Evolutionary conservation across 768 basidiomycete genomes (phyloP).

Genomic region (Phaffia australis): DNA sequence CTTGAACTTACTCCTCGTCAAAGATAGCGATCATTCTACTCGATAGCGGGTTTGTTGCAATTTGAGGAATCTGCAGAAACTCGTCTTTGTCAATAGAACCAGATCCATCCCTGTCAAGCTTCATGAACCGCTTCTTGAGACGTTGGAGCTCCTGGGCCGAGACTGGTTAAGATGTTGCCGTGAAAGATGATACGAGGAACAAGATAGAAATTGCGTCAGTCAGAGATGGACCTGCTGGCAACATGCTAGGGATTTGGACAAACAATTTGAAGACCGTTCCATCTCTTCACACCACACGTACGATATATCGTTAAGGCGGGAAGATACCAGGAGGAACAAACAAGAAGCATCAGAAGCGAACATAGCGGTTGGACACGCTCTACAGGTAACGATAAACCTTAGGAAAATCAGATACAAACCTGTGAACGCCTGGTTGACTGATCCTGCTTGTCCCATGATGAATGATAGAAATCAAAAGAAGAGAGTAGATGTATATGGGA

Average conservation of each 20-base stretch:
- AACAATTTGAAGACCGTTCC: slow-evolving; percentile 94
- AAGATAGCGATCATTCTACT: slow-evolving; percentile 99
- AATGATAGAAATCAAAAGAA: not conserved
- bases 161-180: slow-evolving; percentile 47
- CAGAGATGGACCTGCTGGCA: not conserved
- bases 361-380: not conserved
- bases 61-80: slow-evolving; percentile 97
- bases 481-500: too few relatives aligned
- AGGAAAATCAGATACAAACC: slow-evolving; percentile 1
- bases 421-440: slow-evolving; percentile 36
- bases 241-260: not conserved
- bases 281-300: slow-evolving; percentile 53
- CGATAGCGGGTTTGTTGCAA: slow-evolving; percentile 92
- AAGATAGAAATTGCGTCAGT: not conserved
- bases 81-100: slow-evolving; percentile 98
- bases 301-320: slow-evolving; percentile 41
- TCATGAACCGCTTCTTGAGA: slow-evolving; percentile 98
- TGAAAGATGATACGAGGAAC: not conserved
- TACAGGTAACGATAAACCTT: not conserved
- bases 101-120: slow-evolving; percentile 94
- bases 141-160: slow-evolving; percentile 86
- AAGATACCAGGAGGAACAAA: not conserved
- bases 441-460: slow-evolving; percentile 45
- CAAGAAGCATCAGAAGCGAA: not conserved
- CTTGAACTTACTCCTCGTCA: slow-evolving; percentile 78